These are phyloP conservation scores for Rubia occidens DNA, from an alignment of 305 asterid genomes.

Conservation along the genomic window DNA sequence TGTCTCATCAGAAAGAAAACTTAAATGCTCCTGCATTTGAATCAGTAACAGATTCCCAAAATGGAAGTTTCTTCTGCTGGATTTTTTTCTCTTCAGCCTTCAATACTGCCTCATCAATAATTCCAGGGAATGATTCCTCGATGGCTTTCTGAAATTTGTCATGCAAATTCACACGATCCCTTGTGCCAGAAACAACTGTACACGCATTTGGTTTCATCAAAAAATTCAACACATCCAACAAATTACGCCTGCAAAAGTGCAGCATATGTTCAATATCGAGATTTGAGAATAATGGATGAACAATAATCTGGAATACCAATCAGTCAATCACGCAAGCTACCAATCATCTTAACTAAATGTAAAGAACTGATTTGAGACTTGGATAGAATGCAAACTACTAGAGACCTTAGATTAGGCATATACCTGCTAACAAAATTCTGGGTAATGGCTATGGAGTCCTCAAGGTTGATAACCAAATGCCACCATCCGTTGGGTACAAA, in stretches of 20 bases:
- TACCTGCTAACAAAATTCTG: conserved; percentile 29
- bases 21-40: conserved; percentile 79
- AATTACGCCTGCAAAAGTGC: conserved; percentile 69
- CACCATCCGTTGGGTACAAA: conserved; percentile 50
- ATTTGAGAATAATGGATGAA: no score
- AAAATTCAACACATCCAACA: conserved; percentile 26
- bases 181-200: conserved; percentile 80
- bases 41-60: conserved; percentile 82
- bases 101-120: conserved; percentile 39
- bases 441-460: no score
- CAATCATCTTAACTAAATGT: no score
- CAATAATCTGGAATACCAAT: no score
- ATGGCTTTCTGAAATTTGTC: conserved; percentile 70
- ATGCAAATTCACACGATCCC: conserved; percentile 66
- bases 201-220: conserved; percentile 79
- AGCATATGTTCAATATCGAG: no score
- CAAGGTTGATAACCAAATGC: conserved; percentile 55
- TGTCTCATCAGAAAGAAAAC: conserved; percentile 45
- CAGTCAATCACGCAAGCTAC: no score
- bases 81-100: conserved; percentile 56
- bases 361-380: no score
- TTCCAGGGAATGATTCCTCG: conserved; percentile 52
- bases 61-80: conserved; percentile 47
- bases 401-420: no score
- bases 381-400: no score